These are phyloP conservation scores for Eucommia ulmoides DNA, from an alignment of 257 asterid species.

Conservation along the genomic window DNA sequence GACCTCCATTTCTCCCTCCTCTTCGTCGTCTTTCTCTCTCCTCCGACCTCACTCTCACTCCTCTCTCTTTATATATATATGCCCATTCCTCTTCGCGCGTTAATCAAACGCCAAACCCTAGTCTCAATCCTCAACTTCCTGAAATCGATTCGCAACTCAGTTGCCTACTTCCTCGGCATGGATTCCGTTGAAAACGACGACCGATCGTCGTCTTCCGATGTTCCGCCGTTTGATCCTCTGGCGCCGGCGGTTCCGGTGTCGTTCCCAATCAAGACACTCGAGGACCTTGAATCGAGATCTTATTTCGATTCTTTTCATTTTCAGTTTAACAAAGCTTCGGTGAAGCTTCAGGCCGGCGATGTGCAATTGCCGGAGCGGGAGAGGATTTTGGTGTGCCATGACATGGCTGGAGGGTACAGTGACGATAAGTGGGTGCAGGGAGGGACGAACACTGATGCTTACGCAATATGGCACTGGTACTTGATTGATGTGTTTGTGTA, in stretches of 20 bases:
- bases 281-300: conserved; percentile 61
- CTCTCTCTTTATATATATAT: not conserved
- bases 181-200: not conserved
- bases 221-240: conserved; percentile 56
- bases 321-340: conserved; percentile 46
- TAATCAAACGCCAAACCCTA: not conserved
- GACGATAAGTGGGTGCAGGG: conserved; percentile 86
- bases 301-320: conserved; percentile 77
- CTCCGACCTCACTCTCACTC: not conserved
- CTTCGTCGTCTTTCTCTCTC: too few species aligned
- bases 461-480: conserved; percentile 92
- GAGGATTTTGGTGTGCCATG: conserved; percentile 83
- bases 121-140: not conserved
- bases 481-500: conserved; percentile 87
- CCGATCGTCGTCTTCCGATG: not conserved
- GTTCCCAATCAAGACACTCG: conserved; percentile 69
- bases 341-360: conserved; percentile 26
- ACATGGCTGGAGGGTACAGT: conserved; percentile 76
- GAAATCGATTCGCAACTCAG: not conserved
- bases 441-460: conserved; percentile 58
- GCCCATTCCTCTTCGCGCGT: not conserved
- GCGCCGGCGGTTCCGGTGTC: conserved; percentile 59
- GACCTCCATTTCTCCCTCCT: too few species aligned
- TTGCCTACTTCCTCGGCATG: not conserved
- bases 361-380: conserved; percentile 36